Evolutionary conservation across 129 eudicot species (phyloP).

Genomic region (Erigeron canadensis): DNA sequence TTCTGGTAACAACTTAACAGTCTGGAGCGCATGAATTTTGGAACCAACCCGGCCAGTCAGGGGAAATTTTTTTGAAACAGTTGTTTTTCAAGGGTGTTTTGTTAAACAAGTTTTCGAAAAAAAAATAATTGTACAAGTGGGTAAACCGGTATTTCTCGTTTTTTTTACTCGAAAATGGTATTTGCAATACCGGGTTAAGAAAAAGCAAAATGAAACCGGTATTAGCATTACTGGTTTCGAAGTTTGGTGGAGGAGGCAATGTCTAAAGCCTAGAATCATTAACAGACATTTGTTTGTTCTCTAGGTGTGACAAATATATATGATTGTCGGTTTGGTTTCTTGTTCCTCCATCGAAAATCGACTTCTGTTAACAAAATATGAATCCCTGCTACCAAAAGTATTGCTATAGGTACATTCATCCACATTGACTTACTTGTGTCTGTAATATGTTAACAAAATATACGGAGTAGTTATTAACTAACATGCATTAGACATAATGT

Average conservation of each 20-base stretch:
- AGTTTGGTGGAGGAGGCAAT: conserved; percentile 51
- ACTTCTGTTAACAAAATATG: conserved; percentile 69
- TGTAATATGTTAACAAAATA: conserved; percentile 42
- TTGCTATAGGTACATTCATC: conserved; percentile 92
- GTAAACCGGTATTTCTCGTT: too few species aligned
- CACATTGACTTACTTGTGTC: conserved; percentile 98
- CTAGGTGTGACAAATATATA: conserved; percentile 69
- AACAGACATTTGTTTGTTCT: conserved; percentile 81
- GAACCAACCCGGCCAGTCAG: too few species aligned
- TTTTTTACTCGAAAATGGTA: too few species aligned
- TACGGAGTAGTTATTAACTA: conserved; percentile 13
- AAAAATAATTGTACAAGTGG: too few species aligned
- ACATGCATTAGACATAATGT: not conserved
- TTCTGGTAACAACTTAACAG: too few species aligned
- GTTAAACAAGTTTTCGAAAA: too few species aligned
- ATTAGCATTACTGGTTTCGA: too few species aligned
- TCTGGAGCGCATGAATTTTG: too few species aligned
- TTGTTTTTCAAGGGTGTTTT: too few species aligned
- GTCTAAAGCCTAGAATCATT: conserved; percentile 83
- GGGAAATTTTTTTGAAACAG: too few species aligned
- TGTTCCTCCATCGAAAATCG: conserved; percentile 76
- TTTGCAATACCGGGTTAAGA: too few species aligned
- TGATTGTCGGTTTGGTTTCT: conserved; percentile 42
- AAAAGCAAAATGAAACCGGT: too few species aligned
- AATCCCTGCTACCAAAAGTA: conserved; percentile 60